phyloP scores from a whole-genome alignment of 768 basidiomycete species.

The Serendipita sp. region DNA sequence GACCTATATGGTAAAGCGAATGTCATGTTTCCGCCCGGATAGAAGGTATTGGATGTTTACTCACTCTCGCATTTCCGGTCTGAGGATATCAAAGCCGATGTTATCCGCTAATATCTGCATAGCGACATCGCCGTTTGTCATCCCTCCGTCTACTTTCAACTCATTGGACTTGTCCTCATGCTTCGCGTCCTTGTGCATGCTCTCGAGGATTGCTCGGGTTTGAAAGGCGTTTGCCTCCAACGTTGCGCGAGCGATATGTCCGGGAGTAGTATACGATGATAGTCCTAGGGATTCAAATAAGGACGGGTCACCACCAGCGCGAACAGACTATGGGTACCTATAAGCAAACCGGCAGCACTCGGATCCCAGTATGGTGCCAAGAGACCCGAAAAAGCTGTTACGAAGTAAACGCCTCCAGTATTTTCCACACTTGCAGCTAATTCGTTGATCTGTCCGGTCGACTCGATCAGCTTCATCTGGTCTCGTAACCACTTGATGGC shows the following conservation, averaged over 20 bases:
- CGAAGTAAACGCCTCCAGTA: constrained; percentile 88
- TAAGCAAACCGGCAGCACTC: constrained; percentile 70
- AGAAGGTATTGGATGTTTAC: constrained; percentile 20
- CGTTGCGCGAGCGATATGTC: constrained; percentile 88
- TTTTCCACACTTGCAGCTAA: constrained; percentile 62
- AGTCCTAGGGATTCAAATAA: constrained; percentile 30
- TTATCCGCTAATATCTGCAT: constrained; percentile 80
- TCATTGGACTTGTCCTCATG: constrained; percentile 45
- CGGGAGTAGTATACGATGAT: constrained; percentile 76
- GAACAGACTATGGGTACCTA: too few relatives aligned
- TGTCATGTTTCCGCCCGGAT: not conserved
- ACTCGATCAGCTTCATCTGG: constrained; percentile 66
- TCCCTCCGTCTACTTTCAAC: constrained; percentile 95
- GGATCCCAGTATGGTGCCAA: constrained; percentile 98
- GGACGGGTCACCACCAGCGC: too few relatives aligned
- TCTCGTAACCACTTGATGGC: constrained; percentile 95
- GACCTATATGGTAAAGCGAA: constrained; percentile 35
- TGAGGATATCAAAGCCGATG: constrained; percentile 79
- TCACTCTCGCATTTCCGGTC: constrained; percentile 94
- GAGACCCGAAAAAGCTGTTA: constrained; percentile 90
- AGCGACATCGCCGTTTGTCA: constrained; percentile 85
- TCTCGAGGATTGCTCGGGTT: constrained; percentile 86
- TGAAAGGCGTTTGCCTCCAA: constrained; percentile 95
- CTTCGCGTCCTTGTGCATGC: constrained; percentile 80
- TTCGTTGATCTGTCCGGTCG: constrained; percentile 70